Evolutionary conservation across 2,329 filamentous ascomycete genomes (phyloP).

Genomic region (Ramularia collo-cygni): DNA sequence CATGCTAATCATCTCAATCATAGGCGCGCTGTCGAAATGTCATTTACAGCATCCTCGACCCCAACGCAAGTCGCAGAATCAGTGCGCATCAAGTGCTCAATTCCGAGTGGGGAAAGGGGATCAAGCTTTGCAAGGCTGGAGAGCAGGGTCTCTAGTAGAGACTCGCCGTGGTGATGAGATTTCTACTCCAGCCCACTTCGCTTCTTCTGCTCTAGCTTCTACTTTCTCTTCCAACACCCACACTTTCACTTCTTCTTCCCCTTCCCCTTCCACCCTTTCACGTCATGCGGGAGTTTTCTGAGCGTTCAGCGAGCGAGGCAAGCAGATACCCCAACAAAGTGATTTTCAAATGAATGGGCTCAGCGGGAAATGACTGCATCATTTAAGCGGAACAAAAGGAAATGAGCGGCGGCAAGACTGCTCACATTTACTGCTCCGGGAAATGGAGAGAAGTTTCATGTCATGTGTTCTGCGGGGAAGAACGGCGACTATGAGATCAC

Average conservation of each 20-base stretch:
- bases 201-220: constrained; percentile 11
- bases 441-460: too few relatives aligned
- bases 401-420: too few relatives aligned
- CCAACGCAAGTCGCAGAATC: constrained; percentile 84
- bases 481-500: constrained; percentile 1
- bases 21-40: constrained; percentile 96
- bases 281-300: neutral
- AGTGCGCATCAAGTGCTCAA: constrained; percentile 95
- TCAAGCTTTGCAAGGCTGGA: constrained; percentile 92
- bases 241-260: constrained; percentile 4
- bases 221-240: constrained; percentile 1
- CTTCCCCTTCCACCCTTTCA: constrained; percentile 2
- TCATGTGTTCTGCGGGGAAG: neutral
- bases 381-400: too few relatives aligned
- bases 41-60: constrained; percentile 96
- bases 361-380: too few relatives aligned
- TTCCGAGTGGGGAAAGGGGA: constrained; percentile 97
- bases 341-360: neutral
- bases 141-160: constrained; percentile 76
- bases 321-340: constrained; percentile 3
- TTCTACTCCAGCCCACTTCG: too few relatives aligned
- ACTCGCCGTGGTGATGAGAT: too few relatives aligned
- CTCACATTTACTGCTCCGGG: too few relatives aligned
- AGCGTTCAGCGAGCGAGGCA: constrained; percentile 8
- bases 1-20: constrained; percentile 11